phyloP scores from a whole-genome alignment of 208 protist species.

The Herpetomonas tarakana region DNA sequence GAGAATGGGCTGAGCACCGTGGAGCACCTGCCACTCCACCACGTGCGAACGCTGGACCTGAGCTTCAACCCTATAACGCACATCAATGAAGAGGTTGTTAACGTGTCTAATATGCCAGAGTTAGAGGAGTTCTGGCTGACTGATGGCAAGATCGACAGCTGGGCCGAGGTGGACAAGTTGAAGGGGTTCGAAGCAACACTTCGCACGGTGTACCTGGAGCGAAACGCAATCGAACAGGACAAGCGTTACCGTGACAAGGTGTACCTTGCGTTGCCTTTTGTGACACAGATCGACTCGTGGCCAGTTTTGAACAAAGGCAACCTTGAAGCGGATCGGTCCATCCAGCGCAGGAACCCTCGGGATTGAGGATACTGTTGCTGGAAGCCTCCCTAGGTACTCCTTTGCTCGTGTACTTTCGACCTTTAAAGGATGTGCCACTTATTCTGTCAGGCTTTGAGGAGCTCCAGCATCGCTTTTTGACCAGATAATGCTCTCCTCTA shows the following conservation, averaged over 20 bases:
- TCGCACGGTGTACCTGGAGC: conserved; percentile 86
- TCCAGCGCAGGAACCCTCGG: conserved; percentile 30
- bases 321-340: conserved; percentile 71
- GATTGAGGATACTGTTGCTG: neutral
- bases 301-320: conserved; percentile 84
- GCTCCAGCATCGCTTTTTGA: too few species aligned
- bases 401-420: too few species aligned
- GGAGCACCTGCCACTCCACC: conserved; percentile 57
- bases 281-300: conserved; percentile 89
- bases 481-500: too few species aligned
- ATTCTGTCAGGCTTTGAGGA: too few species aligned
- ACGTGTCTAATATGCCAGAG: conserved; percentile 57
- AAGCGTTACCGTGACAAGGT: conserved; percentile 88
- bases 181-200: conserved; percentile 52
- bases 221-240: conserved; percentile 89
- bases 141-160: conserved; percentile 78
- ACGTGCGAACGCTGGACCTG: conserved; percentile 62
- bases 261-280: conserved; percentile 76
- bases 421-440: too few species aligned
- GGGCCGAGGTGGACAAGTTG: conserved; percentile 80
- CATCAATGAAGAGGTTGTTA: conserved; percentile 67
- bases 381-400: neutral
- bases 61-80: conserved; percentile 80
- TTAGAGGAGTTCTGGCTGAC: conserved; percentile 91
- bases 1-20: conserved; percentile 80